Evolutionary conservation across 768 basidiomycete genomes (phyloP), one percentile per base, ranked within the genome.

Genomic region (Tricholoma bakamatsutake): DNA sequence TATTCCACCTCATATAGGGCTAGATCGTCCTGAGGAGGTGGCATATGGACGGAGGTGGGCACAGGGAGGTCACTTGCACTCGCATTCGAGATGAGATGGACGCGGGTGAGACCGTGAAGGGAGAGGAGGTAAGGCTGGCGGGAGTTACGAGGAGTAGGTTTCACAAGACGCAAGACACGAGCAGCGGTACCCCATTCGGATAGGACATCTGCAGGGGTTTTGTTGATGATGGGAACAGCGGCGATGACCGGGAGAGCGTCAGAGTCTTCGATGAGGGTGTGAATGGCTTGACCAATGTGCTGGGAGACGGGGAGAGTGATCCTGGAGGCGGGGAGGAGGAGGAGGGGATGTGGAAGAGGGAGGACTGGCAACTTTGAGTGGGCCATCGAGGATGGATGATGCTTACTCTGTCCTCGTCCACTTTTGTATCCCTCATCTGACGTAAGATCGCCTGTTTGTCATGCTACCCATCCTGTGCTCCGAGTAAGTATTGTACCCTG

Each of bases 261-360:
- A 2, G 85, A 81, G 48, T 86, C 80, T 37, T 88, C 83, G 45
- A 88, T 79, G 60, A 90, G 78, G 0, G 81, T 70, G 35, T 89
- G 74, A 6, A 95, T 71, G 6, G 78, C 80, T 59, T 87, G 82
- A 18, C 85, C 89, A 34, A 85, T 76, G 21, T 77, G 60, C 17
- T 75, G 76, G 15, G 82, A 74, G 18, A 95, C 77, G 0, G 87
- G 83, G 56, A 93, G 69, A 0, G 88, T 84, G 43, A 89, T 73
- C 12, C 84, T 74, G 0, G 87, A 82, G 7, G 82, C 83, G 0
- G 93, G 93, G 11, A 92, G 80, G 35, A 94, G 81, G 55, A 94
- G 71, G 45, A 82, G 72, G 0, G 93, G 93, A 59, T 86, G 76
- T 0, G 82, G 78, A 28, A 95, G 81, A 5, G 81, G 76, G 47